These are phyloP conservation scores for Aspergillus sojae DNA, from an alignment of 2,329 filamentous ascomycete genomes.

Conservation along the genomic window DNA sequence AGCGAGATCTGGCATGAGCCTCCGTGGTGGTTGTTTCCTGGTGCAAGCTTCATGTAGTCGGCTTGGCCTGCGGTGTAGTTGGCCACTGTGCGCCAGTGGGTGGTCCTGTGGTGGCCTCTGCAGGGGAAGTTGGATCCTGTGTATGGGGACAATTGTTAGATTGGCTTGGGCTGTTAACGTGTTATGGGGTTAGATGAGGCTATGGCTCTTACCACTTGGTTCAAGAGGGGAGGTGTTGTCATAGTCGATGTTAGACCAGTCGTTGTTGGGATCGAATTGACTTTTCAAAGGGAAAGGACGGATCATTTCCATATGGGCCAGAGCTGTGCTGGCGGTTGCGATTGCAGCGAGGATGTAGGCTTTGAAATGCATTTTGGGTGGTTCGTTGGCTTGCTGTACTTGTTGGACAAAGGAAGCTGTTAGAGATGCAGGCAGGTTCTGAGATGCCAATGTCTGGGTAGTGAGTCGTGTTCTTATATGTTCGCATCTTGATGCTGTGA, in stretches of 20 bases:
- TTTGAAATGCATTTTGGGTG: slow-evolving; percentile 3
- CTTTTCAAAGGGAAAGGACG: slow-evolving; percentile 1
- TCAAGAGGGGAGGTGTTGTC: slow-evolving; percentile 69
- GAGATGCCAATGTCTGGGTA: neutral
- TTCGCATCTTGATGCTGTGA: neutral
- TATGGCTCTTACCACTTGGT: slow-evolving; percentile 42
- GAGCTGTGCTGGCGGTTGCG: neutral
- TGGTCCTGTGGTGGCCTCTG: slow-evolving; percentile 63
- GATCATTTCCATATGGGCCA: slow-evolving; percentile 9
- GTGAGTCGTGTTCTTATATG: neutral
- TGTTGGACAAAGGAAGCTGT: neutral
- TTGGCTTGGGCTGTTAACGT: rapidly evolving
- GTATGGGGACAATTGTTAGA: neutral
- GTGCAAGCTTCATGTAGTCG: slow-evolving; percentile 65
- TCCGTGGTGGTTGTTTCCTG: slow-evolving; percentile 65
- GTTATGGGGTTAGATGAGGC: neutral
- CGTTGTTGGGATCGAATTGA: slow-evolving; percentile 1
- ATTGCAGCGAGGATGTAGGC: neutral
- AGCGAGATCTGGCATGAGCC: slow-evolving; percentile 76
- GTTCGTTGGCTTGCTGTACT: neutral
- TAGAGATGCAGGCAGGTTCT: neutral
- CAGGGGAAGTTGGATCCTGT: slow-evolving; percentile 68
- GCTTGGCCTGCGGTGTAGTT: slow-evolving; percentile 63
- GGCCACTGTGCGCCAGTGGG: slow-evolving; percentile 56
- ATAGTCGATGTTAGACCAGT: slow-evolving; percentile 55